Base-by-base conservation (phyloP, 1,139 yeast species). In the Hanseniaspora gamundiae region DNA sequence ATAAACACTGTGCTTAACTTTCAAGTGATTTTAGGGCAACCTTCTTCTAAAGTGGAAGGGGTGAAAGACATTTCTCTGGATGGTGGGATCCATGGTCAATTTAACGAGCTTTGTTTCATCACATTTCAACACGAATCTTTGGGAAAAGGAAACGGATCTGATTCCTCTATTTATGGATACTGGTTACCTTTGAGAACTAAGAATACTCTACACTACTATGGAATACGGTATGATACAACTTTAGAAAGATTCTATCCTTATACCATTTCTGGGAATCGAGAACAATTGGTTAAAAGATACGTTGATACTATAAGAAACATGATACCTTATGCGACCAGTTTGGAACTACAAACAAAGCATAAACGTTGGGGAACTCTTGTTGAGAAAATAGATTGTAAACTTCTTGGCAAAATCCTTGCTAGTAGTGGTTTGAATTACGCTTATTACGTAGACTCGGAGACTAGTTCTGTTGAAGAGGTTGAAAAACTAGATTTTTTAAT, bases 41-140 rank as follows among this genome's bases (percentile, higher is more conserved):
- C 16, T 19, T 14, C 24, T n/a, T 24, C 31, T 13, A 24, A 33
- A 16, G 17, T 31, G 43, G 30, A 19, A 10, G 47, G 43, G 40
- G 33, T 39, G 26, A 45, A 46, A 49, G 43, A 45, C 26, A 42
- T 41, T 21, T 41, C 43, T n/a, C n/a, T n/a, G 21, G 26, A 30
- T 26, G 26, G 38, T 30, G 33, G 30, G 29, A 43, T n/a, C n/a
- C n/a, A 35, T 24, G 35, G 20, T 16, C 14, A 11, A 14, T 7
- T 27, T 16, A 17, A 50, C 52, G 54, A 45, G 46, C 13, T 43
- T 45, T 22, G 29, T 54, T 26, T 26, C 49, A 29, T 50, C 48
- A 33, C 36, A 7, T 33, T 33, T 33, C 36, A 33, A 14, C 36
- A 33, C 10, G 36, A 31, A 33, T 13, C n/a, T n/a, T n/a, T n/a